Base-by-base conservation (phyloP, 306 rosid species). In the Lithocarpus polystachyus region DNA sequence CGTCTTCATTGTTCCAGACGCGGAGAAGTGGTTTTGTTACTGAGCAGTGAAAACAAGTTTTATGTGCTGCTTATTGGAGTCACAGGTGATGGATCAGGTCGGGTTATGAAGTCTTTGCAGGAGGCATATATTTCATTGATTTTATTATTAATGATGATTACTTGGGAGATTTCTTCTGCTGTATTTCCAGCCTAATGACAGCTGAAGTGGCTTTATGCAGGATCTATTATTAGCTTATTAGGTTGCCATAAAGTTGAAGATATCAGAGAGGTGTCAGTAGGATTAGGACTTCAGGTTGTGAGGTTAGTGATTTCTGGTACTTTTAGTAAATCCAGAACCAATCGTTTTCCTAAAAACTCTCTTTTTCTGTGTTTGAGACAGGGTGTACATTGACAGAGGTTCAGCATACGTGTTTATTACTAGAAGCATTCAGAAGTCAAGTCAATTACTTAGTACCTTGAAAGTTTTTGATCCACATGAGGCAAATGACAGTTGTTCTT, bases 211-310 rank as follows among this genome's bases (percentile, higher is more conserved):
- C 77, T 60, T 43, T 43, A 55, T 86, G 83, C 89, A 94, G 99
- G 90, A 72, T 62, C 61, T 71, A 45, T 55, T 14, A 60, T 87
- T 70, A 88, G 82, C 48, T 79, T 90, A 69, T 70, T 81, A 68
- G 89, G 88, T 80, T 81, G 93, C 86, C 94, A 90, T 84, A 85
- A 82, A 73, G 81, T 85, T 24, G 94, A 90, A 83, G 97, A 93
- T 84, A 78, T 91, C 82, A 84, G 80, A 61, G 98, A 93, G 72
- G 91, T 93, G 77, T 79, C 87, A 68, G 90, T 93, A 84, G 98
- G 99, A 61, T 35, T 95, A 68, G 99, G 97, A 82, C 90, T 93
- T 83, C 97, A 87, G 91, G 84, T 91, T 83, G 88, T 93, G 70
- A 93, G 99, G 99, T 94, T 77, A 79, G 97, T 89, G 67, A 69